These are phyloP conservation scores for Boechera retrofracta DNA, from an alignment of 345 rosid genomes.

Conservation along the genomic window DNA sequence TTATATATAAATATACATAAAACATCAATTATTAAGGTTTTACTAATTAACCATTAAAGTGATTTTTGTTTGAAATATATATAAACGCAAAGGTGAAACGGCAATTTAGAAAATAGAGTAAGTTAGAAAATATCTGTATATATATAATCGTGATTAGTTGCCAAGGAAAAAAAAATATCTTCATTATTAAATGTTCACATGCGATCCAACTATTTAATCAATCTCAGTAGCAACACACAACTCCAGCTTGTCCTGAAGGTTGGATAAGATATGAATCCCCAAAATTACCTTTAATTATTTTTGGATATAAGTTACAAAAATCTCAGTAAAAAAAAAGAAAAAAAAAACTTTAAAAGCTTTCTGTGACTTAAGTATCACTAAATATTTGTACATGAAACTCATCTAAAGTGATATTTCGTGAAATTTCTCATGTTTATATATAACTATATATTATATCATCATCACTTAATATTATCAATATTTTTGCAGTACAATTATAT, in stretches of 20 bases:
- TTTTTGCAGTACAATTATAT: slow-evolving; percentile 16
- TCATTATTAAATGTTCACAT: slow-evolving; percentile 14
- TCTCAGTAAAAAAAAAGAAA: neutral
- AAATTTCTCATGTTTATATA: neutral
- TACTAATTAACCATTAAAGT: neutral
- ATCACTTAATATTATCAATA: neutral
- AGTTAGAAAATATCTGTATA: neutral
- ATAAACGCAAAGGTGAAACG: neutral
- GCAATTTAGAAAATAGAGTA: neutral
- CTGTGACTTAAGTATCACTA: neutral
- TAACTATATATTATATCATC: neutral
- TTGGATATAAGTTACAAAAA: neutral
- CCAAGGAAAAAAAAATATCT: neutral
- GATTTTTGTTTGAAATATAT: neutral
- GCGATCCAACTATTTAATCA: slow-evolving; percentile 19
- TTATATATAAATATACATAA: too few species aligned
- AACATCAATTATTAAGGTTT: neutral
- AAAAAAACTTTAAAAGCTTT: neutral
- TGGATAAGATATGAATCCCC: neutral
- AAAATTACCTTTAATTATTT: neutral
- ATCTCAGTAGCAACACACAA: slow-evolving; percentile 1
- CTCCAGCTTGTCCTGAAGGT: slow-evolving; percentile 9
- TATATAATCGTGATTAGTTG: slow-evolving; percentile 13
- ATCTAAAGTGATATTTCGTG: neutral
- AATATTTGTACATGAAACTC: neutral